These are phyloP conservation scores for Trichoderma endophyticum DNA, from an alignment of 2,329 filamentous ascomycete genomes.

Conservation along the genomic window DNA sequence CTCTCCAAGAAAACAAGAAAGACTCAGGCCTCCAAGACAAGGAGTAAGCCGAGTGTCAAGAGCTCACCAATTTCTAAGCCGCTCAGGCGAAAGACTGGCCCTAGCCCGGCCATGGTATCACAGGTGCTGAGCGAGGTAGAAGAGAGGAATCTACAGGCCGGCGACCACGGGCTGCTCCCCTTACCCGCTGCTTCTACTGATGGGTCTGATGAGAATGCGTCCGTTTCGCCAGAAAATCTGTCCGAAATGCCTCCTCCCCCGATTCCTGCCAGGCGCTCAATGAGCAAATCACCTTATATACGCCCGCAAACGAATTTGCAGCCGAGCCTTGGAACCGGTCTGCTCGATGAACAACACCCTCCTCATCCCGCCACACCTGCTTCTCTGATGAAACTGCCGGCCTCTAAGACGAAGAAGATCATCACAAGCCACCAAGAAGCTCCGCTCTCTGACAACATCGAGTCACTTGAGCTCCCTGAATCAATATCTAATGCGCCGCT, in stretches of 20 bases:
- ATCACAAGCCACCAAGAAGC: constrained; percentile 41
- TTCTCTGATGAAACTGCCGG: constrained; percentile 75
- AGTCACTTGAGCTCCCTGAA: constrained; percentile 69
- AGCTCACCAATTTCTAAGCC: constrained; percentile 73
- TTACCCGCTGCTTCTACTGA: constrained; percentile 44
- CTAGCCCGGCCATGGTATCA: constrained; percentile 55
- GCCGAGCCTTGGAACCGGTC: neutral
- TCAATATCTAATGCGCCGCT: constrained; percentile 43
- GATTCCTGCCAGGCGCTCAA: constrained; percentile 62
- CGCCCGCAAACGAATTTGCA: constrained; percentile 46
- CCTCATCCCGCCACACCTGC: constrained; percentile 77
- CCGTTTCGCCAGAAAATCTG: constrained; percentile 61
- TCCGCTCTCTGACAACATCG: constrained; percentile 51
- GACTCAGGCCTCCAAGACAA: constrained; percentile 50
- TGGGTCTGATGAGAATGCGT: constrained; percentile 62
- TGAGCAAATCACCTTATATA: constrained; percentile 66
- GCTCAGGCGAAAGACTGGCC: constrained; percentile 49
- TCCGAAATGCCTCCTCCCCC: constrained; percentile 67
- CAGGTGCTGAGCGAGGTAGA: constrained; percentile 54
- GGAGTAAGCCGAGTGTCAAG: constrained; percentile 53
- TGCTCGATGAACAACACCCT: constrained; percentile 29
- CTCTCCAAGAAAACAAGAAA: constrained; percentile 52
- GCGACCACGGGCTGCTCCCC: constrained; percentile 38
- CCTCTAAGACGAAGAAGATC: constrained; percentile 50
- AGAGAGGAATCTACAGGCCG: constrained; percentile 35